Evolutionary conservation across 306 rosid species (phyloP), one percentile per base, ranked within the genome.

Genomic region (Trifolium fragiferum): DNA sequence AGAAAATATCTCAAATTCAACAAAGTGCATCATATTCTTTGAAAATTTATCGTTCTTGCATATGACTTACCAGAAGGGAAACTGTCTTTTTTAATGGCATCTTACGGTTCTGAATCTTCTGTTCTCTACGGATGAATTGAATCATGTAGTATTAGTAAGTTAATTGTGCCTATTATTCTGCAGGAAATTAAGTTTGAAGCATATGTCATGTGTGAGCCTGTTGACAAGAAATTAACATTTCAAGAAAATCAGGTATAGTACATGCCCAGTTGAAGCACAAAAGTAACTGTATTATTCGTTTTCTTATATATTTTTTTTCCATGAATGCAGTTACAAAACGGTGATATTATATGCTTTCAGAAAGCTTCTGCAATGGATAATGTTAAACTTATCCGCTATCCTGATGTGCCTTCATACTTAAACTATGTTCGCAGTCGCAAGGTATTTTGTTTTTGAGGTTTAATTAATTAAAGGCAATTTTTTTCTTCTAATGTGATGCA

Each of bases 331-430:
- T 20, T 54, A 19, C 15, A 20, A 20, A 20, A 54, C 10, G 61
- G 61, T 8, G 61, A 54, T 54, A 54, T 54, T 54, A 54, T 54
- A 54, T 54, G 61, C 61, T 20, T 54, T 54, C 61, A 54, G 6
- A 54, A 54, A 54, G 13, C 15, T 54, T 1, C 14, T 1, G 7
- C 14, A 4, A 20, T 54, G 30, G 32, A 54, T 54, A 20, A 10
- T 51, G 4, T 6, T 23, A 8, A 18, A 8, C 12, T 2, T 51
- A 2, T 51, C 20, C 12, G 11, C 21, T 51, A 16, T 51, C 58
- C 58, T 51, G 58, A 16, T 7, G 58, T 51, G 23, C 11, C 25
- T 51, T 51, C 58, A 2, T 51, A 51, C 58, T 51, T 51, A 3
- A 2, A 16, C 0, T 51, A 16, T 51, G 25, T 51, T 11, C 25